Conservation (phyloP, 164 flowering plant species). For the Annona squamosa region DNA sequence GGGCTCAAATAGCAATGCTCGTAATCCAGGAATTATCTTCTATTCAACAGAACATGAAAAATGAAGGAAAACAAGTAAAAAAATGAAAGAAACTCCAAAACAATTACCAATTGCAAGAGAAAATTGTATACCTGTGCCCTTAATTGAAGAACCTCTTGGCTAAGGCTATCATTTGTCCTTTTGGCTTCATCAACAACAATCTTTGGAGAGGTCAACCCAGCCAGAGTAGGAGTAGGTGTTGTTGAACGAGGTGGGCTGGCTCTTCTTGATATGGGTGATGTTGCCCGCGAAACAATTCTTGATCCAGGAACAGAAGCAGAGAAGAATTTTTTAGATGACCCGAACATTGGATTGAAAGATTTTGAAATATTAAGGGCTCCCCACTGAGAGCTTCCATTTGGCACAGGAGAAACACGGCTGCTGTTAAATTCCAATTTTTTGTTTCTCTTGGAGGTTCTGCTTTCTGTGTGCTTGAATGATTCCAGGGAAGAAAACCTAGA, state of each 20-base stretch:
- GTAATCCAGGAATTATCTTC: too few species aligned
- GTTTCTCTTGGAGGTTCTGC: conserved; percentile 62
- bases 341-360: conserved; percentile 89
- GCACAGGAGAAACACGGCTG: conserved; percentile 90
- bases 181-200: conserved; percentile 64
- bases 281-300: conserved; percentile 93
- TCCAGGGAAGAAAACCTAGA: conserved; percentile 78
- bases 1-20: too few species aligned
- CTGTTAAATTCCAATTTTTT: conserved; percentile 86
- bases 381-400: conserved; percentile 81
- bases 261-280: conserved; percentile 95
- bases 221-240: conserved; percentile 91
- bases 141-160: conserved; percentile 74
- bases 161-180: conserved; percentile 60
- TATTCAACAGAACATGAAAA: too few species aligned
- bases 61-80: too few species aligned
- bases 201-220: conserved; percentile 79
- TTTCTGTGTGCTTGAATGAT: conserved; percentile 62
- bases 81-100: background rate
- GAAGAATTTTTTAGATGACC: conserved; percentile 90
- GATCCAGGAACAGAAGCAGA: conserved; percentile 99
- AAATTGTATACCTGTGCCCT: conserved; percentile 58
- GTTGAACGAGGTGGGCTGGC: conserved; percentile 96
- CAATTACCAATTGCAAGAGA: background rate
- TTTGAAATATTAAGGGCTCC: conserved; percentile 69